A percentile compares a stretch with the other conserved stretches of the same genome.
Evolutionary conservation across 1,284 basidiomycete genomes (phyloP).

Genomic region (Inonotus obliquus): DNA sequence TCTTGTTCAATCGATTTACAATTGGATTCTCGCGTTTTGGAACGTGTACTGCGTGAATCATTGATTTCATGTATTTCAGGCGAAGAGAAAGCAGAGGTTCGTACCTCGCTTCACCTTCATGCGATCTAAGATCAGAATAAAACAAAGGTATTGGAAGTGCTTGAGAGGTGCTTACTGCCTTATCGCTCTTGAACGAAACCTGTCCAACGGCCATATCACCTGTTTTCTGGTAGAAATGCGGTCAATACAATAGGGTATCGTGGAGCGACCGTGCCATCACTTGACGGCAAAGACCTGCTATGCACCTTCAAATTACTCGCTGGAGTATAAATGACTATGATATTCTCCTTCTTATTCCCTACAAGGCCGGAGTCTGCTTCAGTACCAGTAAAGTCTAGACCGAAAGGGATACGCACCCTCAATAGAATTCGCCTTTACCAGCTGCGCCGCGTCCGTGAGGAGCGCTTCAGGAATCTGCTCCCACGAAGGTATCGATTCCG

Average conservation of each 20-base stretch:
- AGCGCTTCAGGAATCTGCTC: conserved; percentile 80
- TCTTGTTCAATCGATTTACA: conserved; percentile 94
- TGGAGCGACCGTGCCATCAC: not conserved
- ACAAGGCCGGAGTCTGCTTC: not conserved
- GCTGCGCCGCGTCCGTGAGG: conserved; percentile 84
- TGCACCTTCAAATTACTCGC: conserved; percentile 82
- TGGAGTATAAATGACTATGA: conserved; percentile 94
- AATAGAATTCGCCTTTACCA: conserved; percentile 97
- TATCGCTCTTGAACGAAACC: conserved; percentile 91
- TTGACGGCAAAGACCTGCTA: not conserved
- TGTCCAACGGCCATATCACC: conserved; percentile 96
- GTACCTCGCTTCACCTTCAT: conserved; percentile 72
- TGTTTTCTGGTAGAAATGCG: conserved; percentile 62
- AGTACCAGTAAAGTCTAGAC: not conserved
- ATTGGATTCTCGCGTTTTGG: conserved; percentile 82
- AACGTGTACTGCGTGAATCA: conserved; percentile 62
- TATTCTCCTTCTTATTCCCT: conserved; percentile 96
- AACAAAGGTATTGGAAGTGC: not conserved
- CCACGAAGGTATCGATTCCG: conserved; percentile 73
- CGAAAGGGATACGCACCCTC: conserved; percentile 57
- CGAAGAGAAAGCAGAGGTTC: conserved; percentile 18
- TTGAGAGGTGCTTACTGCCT: conserved; percentile 49
- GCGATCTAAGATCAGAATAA: conserved; percentile 1
- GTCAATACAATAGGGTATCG: too few relatives aligned
- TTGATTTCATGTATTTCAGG: not conserved